These are phyloP conservation scores for Simplicillium aogashimaense DNA, from an alignment of 2,329 filamentous ascomycete genomes.

Conservation along the genomic window DNA sequence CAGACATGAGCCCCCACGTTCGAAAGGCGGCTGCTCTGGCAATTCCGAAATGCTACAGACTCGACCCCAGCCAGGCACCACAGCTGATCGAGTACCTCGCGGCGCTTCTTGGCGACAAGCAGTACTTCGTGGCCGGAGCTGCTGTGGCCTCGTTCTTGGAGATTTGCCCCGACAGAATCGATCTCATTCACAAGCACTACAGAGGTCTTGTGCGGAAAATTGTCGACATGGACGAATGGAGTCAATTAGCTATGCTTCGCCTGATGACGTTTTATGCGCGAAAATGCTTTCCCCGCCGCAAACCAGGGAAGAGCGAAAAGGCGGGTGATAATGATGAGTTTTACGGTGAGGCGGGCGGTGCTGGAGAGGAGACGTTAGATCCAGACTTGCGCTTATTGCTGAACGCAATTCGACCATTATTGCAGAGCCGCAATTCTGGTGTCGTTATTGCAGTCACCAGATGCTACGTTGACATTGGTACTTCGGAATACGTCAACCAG, in stretches of 20 bases:
- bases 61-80: conserved; percentile 78
- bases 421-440: conserved; percentile 87
- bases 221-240: conserved; percentile 99
- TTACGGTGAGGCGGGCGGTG: conserved; percentile 57
- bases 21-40: conserved; percentile 86
- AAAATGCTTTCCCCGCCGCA: conserved; percentile 72
- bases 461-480: conserved; percentile 78
- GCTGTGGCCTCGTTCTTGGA: conserved; percentile 85
- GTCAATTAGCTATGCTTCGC: conserved; percentile 73
- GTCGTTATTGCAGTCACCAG: conserved; percentile 82
- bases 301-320: conserved; percentile 36
- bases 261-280: conserved; percentile 79
- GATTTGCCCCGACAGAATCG: conserved; percentile 76
- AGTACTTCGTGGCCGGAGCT: conserved; percentile 93
- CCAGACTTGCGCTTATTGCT: conserved; percentile 76
- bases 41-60: conserved; percentile 88
- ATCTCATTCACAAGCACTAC: conserved; percentile 87
- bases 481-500: conserved; percentile 60
- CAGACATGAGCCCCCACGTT: conserved; percentile 90
- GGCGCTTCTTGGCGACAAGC: conserved; percentile 74
- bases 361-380: conserved; percentile 57
- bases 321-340: conserved; percentile 50
- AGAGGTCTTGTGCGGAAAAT: conserved; percentile 76
- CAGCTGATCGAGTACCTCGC: conserved; percentile 77
- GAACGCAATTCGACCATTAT: conserved; percentile 68